phyloP scores from a whole-genome alignment of 1,139 yeast genomes.

The Sugiyamaella pinicola region DNA sequence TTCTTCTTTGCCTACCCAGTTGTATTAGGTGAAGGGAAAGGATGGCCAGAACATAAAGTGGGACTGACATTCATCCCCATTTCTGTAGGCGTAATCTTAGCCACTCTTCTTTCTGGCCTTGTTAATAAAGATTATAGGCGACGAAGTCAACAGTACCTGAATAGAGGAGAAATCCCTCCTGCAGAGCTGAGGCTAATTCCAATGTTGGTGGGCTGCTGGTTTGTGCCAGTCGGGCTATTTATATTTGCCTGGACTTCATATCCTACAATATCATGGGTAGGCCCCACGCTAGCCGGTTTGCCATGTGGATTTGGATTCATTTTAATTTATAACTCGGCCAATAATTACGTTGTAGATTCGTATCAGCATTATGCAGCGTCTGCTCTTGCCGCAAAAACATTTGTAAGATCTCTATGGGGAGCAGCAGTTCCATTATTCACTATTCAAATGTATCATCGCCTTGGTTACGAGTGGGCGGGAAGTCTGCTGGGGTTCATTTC shows the following conservation, averaged over 20 bases:
- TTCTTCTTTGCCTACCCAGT: slow-evolving; percentile 86
- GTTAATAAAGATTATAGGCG: slow-evolving; percentile 63
- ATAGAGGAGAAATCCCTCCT: slow-evolving; percentile 59
- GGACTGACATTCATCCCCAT: slow-evolving; percentile 81
- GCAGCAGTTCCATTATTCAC: slow-evolving; percentile 46
- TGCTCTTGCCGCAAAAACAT: slow-evolving; percentile 87
- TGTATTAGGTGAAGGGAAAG: slow-evolving; percentile 65
- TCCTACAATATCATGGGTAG: slow-evolving; percentile 75
- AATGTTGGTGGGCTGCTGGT: slow-evolving; percentile 67
- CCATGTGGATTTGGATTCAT: slow-evolving; percentile 57
- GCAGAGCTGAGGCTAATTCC: slow-evolving; percentile 85
- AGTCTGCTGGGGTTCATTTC: slow-evolving; percentile 70
- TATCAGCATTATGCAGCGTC: slow-evolving; percentile 73
- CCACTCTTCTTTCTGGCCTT: slow-evolving; percentile 56
- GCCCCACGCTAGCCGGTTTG: slow-evolving; percentile 84
- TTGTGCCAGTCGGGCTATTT: slow-evolving; percentile 74
- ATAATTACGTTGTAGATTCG: slow-evolving; percentile 74
- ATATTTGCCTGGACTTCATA: slow-evolving; percentile 85
- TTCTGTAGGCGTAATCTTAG: slow-evolving; percentile 62
- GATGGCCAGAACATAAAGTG: slow-evolving; percentile 64
- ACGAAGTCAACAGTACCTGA: slow-evolving; percentile 52
- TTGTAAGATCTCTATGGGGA: slow-evolving; percentile 47
- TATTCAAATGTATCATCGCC: slow-evolving; percentile 58
- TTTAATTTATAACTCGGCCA: slow-evolving; percentile 51
- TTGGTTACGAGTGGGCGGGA: slow-evolving; percentile 81